Base-by-base conservation (phyloP, 2,329 filamentous ascomycete species). In the Bisporella sp. region DNA sequence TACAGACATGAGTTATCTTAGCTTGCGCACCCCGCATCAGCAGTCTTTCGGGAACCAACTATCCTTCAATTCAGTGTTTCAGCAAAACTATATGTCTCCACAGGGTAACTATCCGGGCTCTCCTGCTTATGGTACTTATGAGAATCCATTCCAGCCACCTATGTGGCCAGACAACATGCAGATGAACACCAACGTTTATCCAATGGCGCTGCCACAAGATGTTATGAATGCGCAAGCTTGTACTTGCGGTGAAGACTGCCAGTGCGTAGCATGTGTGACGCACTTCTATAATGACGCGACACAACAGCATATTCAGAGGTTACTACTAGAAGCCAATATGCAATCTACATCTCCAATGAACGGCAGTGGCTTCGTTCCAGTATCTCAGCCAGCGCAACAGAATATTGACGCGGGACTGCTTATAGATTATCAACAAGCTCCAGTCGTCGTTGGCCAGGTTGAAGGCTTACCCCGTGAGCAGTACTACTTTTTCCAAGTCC, bases 221-320 rank as follows among this genome's bases (percentile, higher is more conserved):
- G 46, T 49, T 42, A 41, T 53, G 9, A 46, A 54, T 11, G 37
- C 47, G 7, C 73, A 78, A 54, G 69, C 72, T 29, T 88, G 84
- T 59, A 71, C 72, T 45, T 88, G 84, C 60, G 84, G 84, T 21
- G 78, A 83, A 48, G 71, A 71, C 31, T 88, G 84, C 57, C 75
- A 82, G 57, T 88, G 84, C 61, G 70, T 87, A 35, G 84, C 82
- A 8, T 88, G 84, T 62, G 74, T 81, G 5, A 79, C 78, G 2
- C 83, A 87, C 62, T 81, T 84, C 9, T 84, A 82, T 60, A 87
- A 87, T 57, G 73, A 79, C 6, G 78, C 81, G 28, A 86, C 78
- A 46, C 75, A 72, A 70, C 67, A 73, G 44, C 71, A 74, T 51
- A 71, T 82, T 3, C 69, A 21, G 59, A 62, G 6, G 28, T 50